Conservation (phyloP, 305 asterid species). For the Nicotiana rustica region DNA sequence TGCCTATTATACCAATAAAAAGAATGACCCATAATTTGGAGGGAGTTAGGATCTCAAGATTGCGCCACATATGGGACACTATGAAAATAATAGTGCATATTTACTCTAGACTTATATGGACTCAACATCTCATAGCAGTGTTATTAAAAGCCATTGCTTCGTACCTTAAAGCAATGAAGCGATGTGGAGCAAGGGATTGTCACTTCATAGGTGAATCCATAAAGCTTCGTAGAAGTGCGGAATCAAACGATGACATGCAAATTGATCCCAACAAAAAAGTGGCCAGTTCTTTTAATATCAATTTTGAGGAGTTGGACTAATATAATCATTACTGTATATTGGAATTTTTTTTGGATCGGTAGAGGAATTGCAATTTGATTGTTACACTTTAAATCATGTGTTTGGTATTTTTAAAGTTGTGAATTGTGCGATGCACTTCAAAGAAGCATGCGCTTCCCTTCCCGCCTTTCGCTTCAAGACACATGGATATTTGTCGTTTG, state of each 20-base stretch:
- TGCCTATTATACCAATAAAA: too few relatives aligned
- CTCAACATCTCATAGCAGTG: neutral
- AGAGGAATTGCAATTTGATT: neutral
- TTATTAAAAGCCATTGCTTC: neutral
- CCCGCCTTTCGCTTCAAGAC: neutral
- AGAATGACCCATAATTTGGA: too few relatives aligned
- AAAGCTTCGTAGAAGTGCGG: neutral
- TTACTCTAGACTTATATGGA: neutral
- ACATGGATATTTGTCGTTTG: neutral
- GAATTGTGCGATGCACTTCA: neutral
- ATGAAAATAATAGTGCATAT: neutral
- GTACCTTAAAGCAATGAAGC: neutral
- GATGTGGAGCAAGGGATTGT: neutral
- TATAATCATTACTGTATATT: neutral
- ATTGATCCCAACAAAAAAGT: neutral
- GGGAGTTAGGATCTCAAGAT: neutral
- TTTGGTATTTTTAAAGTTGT: neutral
- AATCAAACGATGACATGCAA: neutral
- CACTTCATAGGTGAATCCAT: neutral
- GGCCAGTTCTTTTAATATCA: neutral
- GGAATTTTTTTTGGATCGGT: neutral
- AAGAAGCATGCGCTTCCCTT: neutral
- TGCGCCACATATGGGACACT: neutral
- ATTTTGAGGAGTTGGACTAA: neutral
- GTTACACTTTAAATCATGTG: neutral